Evolutionary conservation across 129 eudicot genomes (phyloP).

Genomic region (Flaveria trinervia): DNA sequence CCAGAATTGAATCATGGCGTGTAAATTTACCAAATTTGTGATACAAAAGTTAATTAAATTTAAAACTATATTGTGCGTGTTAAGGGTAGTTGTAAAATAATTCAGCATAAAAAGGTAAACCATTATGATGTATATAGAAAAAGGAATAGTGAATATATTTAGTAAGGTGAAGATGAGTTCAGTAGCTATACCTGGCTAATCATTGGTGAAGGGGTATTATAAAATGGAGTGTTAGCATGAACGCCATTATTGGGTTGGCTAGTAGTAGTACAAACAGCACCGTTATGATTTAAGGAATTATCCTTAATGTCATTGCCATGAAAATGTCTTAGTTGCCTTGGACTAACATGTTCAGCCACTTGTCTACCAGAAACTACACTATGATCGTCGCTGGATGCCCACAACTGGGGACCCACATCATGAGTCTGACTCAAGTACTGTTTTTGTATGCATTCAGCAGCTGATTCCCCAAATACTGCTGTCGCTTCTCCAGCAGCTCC

Average conservation of each 20-base stretch:
- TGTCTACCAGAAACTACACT: conserved; percentile 48
- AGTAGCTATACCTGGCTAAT: conserved; percentile 63
- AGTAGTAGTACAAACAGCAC: conserved; percentile 36
- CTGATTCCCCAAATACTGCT: conserved; percentile 79
- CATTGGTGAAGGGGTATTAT: conserved; percentile 94
- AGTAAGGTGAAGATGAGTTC: background rate
- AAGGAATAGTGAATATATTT: background rate
- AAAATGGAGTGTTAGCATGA: conserved; percentile 61
- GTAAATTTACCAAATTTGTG: conserved; percentile 8
- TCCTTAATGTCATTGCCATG: conserved; percentile 54
- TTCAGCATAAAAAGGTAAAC: background rate
- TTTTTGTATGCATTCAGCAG: conserved; percentile 73
- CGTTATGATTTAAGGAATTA: conserved; percentile 57
- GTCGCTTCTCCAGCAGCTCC: conserved; percentile 93
- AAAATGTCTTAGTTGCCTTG: conserved; percentile 56
- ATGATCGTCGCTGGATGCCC: conserved; percentile 51
- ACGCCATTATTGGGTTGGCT: conserved; percentile 57
- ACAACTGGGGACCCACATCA: conserved; percentile 49
- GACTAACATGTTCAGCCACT: conserved; percentile 57
- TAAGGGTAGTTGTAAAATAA: background rate
- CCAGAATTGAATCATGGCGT: conserved; percentile 7
- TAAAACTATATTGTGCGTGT: background rate
- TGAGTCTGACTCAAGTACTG: conserved; percentile 61
- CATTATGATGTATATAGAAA: background rate
- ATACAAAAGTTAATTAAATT: background rate